These are phyloP conservation scores for Echeveria elegans DNA, from an alignment of 164 flowering plant species.

Conservation along the genomic window DNA sequence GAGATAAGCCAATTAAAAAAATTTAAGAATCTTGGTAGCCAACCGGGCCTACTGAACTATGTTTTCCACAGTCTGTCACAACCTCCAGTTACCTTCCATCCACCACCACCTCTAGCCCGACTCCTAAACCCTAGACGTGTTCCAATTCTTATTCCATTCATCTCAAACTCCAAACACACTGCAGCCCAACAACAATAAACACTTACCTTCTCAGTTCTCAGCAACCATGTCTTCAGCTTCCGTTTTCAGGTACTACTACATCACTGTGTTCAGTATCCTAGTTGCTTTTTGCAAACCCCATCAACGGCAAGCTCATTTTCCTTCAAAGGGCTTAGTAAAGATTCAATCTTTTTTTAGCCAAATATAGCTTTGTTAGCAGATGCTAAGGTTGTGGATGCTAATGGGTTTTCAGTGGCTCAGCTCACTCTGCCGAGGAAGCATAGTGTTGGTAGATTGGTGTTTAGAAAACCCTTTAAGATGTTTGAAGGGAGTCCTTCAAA, in stretches of 20 bases:
- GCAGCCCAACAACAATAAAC: too few species aligned
- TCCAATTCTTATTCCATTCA: not conserved
- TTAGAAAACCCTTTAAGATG: constrained; percentile 44
- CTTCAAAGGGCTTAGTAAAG: constrained; percentile 32
- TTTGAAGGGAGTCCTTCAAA: constrained; percentile 33
- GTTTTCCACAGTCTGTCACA: too few species aligned
- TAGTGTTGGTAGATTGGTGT: constrained; percentile 46
- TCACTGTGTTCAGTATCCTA: constrained; percentile 22
- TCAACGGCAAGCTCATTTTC: constrained; percentile 32
- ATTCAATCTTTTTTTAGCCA: constrained; percentile 30
- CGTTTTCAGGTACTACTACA: constrained; percentile 14
- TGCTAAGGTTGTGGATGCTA: constrained; percentile 38
- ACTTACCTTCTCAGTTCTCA: too few species aligned
- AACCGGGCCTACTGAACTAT: too few species aligned
- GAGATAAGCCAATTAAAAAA: too few species aligned
- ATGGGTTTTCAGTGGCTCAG: constrained; percentile 26
- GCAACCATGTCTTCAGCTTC: constrained; percentile 13
- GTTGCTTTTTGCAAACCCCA: constrained; percentile 21
- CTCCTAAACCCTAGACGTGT: constrained; percentile 18
- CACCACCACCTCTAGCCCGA: not conserved
- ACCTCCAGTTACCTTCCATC: too few species aligned
- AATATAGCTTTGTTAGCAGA: constrained; percentile 51
- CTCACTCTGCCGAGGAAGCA: constrained; percentile 27
- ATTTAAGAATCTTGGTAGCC: too few species aligned
- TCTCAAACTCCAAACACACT: not conserved